Percentiles rank a stretch among this genome's conserved stretches.
Evolutionary conservation across 305 asterid species (phyloP).

Genomic region (Plantago lanceolata): DNA sequence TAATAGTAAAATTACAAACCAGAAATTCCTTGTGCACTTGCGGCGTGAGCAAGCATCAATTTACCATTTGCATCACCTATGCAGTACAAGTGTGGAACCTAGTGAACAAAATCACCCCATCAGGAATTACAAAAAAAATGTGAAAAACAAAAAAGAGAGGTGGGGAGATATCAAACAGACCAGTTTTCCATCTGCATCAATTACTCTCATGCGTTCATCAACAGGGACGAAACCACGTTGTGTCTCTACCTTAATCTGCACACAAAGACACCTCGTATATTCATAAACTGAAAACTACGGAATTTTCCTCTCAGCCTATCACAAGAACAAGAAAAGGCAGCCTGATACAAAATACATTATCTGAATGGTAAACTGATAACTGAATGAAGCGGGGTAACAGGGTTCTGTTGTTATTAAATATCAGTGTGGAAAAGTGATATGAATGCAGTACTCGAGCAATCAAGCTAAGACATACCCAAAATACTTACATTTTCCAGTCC

Average conservation of each 20-base stretch:
- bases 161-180: constrained; percentile 22
- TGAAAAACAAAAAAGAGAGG: too few relatives aligned
- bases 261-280: constrained; percentile 22
- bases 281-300: too few relatives aligned
- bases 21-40: constrained; percentile 99
- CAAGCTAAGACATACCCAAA: too few relatives aligned
- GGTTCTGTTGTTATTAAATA: too few relatives aligned
- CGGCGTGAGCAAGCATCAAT: constrained; percentile 99
- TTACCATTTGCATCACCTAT: constrained; percentile 99
- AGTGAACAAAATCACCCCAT: constrained; percentile 7
- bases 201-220: constrained; percentile 87
- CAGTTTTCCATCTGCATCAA: constrained; percentile 74
- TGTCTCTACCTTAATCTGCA: constrained; percentile 74
- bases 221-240: constrained; percentile 92
- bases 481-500: constrained; percentile 81
- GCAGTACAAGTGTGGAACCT: constrained; percentile 95
- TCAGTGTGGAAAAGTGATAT: too few relatives aligned
- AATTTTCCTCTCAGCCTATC: too few relatives aligned
- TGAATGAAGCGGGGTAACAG: too few relatives aligned
- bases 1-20: constrained; percentile 32
- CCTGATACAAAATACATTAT: too few relatives aligned
- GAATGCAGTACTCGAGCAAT: too few relatives aligned
- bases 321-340: too few relatives aligned
- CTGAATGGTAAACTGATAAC: too few relatives aligned
- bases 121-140: too few relatives aligned